phyloP scores from a whole-genome alignment of 495 filamentous ascomycete species.

The Symbiotaphrina buchneri region DNA sequence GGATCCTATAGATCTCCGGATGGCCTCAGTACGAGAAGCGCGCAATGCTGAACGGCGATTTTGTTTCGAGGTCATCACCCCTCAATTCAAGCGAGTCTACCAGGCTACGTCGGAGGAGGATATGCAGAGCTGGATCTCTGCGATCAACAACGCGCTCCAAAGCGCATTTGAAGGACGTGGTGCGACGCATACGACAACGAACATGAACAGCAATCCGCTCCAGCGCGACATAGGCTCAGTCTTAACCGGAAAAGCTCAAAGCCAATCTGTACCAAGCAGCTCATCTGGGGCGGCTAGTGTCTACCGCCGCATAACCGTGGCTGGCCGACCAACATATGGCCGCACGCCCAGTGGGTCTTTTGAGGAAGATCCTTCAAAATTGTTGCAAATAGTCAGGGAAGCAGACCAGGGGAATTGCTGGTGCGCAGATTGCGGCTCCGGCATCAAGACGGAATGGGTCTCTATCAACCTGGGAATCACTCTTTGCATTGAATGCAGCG shows the following conservation, averaged over 20 bases:
- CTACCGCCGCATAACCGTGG: slow-evolving; percentile 72
- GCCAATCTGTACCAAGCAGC: slow-evolving; percentile 21
- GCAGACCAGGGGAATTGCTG: slow-evolving; percentile 81
- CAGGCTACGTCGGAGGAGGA: slow-evolving; percentile 96
- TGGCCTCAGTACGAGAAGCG: slow-evolving; percentile 91
- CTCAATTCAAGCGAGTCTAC: slow-evolving; percentile 88
- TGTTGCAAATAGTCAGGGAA: slow-evolving; percentile 72
- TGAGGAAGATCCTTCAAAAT: slow-evolving; percentile 62
- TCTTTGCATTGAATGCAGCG: slow-evolving; percentile 94
- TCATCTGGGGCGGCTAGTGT: slow-evolving; percentile 29
- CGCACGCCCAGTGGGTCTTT: slow-evolving; percentile 41
- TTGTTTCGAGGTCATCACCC: slow-evolving; percentile 96
- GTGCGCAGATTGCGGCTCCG: slow-evolving; percentile 89
- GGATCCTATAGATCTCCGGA: slow-evolving; percentile 91
- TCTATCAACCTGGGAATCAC: slow-evolving; percentile 95
- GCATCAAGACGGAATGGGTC: slow-evolving; percentile 89
- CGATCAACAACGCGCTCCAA: slow-evolving; percentile 93
- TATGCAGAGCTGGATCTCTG: slow-evolving; percentile 89
- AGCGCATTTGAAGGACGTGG: slow-evolving; percentile 77
- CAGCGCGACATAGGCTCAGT: slow-evolving; percentile 75
- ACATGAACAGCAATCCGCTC: slow-evolving; percentile 24
- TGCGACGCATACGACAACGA: slow-evolving; percentile 19
- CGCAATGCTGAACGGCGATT: slow-evolving; percentile 87
- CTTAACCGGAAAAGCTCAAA: slow-evolving; percentile 81
- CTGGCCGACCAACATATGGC: slow-evolving; percentile 55